Base-by-base conservation (phyloP, 768 basidiomycete species). In the Kwoniella dendrophila region DNA sequence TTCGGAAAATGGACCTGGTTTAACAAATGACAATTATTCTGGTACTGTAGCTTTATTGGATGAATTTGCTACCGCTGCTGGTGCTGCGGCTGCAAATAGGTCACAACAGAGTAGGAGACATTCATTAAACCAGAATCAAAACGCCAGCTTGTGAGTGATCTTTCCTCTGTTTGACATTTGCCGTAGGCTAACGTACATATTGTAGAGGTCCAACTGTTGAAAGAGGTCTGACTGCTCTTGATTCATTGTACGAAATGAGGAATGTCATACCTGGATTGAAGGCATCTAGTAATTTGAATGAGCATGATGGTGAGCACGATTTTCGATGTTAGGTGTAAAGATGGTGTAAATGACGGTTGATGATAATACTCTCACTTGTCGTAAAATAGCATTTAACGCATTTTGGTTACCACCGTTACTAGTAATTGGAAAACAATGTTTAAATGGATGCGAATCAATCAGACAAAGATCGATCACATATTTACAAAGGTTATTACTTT, bases 11-110 rank as follows among this genome's bases (percentile, higher is more conserved):
- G 70, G 74, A 20, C 63, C 67, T 7, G 76, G 74, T 16, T 82
- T 96, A 45, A 86, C 86, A 0, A 76, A 82, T 1, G 95, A 97
- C 70, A 97, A 92, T 74, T 89, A 90, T 77, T 76, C 80, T 1
- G 91, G 90, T 2, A 82, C 97, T 24, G 81, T 94, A 32, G 86
- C 87, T 32, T 82, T 92, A 18, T 76, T 98, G 60, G 90, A 93
- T 62, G 91, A 93, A 55, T 97, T 92, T 79, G 90, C 90, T 2
- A 86, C 86, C 20, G 82, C 83, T 6, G 90, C 92, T n/a, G 83
- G 83, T 34, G 72, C 78, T n/a, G 83, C 85, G 18, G 80, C 76
- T 5, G 81, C 83, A 3, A 83, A 85, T 24, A 86, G 88, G 34
- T 85, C 86, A 54, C 84, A 86, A 59, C 85, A 86, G 57, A 84